Conservation (phyloP, 2,329 filamentous ascomycete species). For the Colletotrichum coccodes region DNA sequence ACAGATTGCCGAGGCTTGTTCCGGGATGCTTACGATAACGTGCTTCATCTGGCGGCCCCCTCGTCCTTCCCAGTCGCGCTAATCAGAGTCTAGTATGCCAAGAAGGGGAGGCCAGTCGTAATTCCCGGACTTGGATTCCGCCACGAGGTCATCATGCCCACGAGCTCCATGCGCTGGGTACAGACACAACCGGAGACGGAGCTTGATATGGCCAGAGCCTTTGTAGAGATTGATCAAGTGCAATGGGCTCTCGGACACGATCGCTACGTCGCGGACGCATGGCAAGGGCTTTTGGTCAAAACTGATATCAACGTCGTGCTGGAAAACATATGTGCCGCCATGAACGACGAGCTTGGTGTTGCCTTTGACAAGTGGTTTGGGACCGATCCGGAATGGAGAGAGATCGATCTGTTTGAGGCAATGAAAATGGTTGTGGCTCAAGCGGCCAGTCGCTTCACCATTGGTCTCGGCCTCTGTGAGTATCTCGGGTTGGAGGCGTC, state of each 20-base stretch:
- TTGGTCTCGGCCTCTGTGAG: constrained; percentile 44
- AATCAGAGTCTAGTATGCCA: constrained; percentile 47
- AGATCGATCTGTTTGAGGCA: constrained; percentile 41
- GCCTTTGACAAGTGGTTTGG: constrained; percentile 49
- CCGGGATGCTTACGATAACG: constrained; percentile 43
- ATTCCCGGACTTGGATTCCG: constrained; percentile 51
- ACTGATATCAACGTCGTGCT: constrained; percentile 46
- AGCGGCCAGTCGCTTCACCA: constrained; percentile 42
- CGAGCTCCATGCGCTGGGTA: constrained; percentile 50
- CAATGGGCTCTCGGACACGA: constrained; percentile 49
- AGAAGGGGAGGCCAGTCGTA: constrained; percentile 52
- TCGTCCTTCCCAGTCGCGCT: background rate
- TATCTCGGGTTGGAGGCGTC: background rate
- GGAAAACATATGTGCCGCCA: constrained; percentile 44
- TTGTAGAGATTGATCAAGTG: constrained; percentile 50
- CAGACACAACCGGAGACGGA: constrained; percentile 49
- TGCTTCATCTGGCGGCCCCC: constrained; percentile 7
- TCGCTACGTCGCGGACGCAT: constrained; percentile 44
- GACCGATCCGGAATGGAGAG: constrained; percentile 45
- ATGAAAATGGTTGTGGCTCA: constrained; percentile 44
- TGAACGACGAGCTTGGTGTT: constrained; percentile 47
- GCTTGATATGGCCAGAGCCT: constrained; percentile 46
- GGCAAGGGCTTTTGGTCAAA: constrained; percentile 48
- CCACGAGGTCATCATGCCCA: constrained; percentile 54
- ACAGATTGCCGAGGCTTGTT: constrained; percentile 42